Conservation (phyloP, 352 stramenopile genomes). For the Thalassiosira delicatula region DNA sequence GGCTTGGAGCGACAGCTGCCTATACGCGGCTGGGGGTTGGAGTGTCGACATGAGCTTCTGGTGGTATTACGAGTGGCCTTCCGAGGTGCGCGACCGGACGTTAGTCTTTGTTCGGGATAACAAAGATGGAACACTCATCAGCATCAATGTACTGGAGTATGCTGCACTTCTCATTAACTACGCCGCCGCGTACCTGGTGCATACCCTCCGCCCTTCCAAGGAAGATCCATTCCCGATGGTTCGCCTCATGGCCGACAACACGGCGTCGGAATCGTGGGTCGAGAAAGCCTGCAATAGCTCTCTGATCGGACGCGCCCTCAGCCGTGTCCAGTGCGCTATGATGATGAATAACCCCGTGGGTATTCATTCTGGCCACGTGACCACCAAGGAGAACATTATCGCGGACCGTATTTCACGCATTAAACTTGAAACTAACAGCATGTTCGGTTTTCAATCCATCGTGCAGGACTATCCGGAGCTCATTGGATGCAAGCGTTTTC, state of each 20-base stretch:
- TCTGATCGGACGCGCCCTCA: conserved; percentile 8
- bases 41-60: conserved; percentile 16
- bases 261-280: conserved; percentile 26
- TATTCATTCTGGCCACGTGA: conserved; percentile 12
- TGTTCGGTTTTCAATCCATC: background rate
- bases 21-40: conserved; percentile 23
- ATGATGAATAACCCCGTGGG: conserved; percentile 51
- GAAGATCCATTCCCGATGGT: conserved; percentile 17
- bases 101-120: background rate
- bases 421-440: conserved; percentile 9
- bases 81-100: background rate
- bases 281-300: conserved; percentile 35
- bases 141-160: conserved; percentile 22
- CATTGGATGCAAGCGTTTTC: conserved; percentile 32
- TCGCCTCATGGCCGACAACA: conserved; percentile 25
- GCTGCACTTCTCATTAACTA: background rate
- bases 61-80: conserved; percentile 26
- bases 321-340: background rate
- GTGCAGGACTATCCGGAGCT: conserved; percentile 43
- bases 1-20: background rate
- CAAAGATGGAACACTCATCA: conserved; percentile 9
- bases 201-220: background rate
- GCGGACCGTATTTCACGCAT: conserved; percentile 46
- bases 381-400: conserved; percentile 27
- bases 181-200: background rate